Evolutionary conservation across 108 stramenopile species (phyloP), one percentile per base, ranked within the genome.

Genomic region (Skeletonema tropicum): DNA sequence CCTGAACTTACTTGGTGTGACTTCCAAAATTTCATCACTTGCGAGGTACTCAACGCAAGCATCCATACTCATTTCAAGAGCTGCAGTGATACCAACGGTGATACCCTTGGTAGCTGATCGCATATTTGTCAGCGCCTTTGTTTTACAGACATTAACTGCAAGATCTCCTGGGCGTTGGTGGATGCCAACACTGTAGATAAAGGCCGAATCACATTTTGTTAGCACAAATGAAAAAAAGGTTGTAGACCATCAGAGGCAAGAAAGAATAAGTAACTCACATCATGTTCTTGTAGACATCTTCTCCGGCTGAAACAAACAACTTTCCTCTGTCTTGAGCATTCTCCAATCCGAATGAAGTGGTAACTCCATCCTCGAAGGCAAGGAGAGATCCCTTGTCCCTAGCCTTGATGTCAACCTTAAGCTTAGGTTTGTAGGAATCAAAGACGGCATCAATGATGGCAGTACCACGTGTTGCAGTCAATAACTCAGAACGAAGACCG

Each of bases 101-200:
- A 96, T 95, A 63, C 94, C 97, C 90, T 98, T 97, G 60, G 90
- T 94, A 14, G 98, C 95, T 58, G 96, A 94, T 45, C 99, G 92
- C 90, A 99, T 98, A 88, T 99, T 99, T 36, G 95, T 99, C 57
- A 99, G 75, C 52, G 80, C 80, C 88, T 99, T 99, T 31, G 94
- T 93, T 86, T 98, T 98, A 86, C 96, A 96, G 2, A 98, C 85
- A 75, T 99, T 99, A 21, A 99, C 99, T 49, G 92, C 90, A 65
- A 99, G 87, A 77, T 99, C 99, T 30, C 94, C 96, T 7, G 96
- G 96, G 8, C 98, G 96, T 90, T 97, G 97, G 72, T 99, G 95
- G 65, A 98, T 95, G n/a, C 99, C 99, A 49, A 99, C 86, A 76
- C 82, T 79, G 57, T 60, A 2, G 62, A 45, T 3, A 35, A 36